Base-by-base conservation (phyloP, 306 rosid genomes). In the Sphenostylis stenocarpa region DNA sequence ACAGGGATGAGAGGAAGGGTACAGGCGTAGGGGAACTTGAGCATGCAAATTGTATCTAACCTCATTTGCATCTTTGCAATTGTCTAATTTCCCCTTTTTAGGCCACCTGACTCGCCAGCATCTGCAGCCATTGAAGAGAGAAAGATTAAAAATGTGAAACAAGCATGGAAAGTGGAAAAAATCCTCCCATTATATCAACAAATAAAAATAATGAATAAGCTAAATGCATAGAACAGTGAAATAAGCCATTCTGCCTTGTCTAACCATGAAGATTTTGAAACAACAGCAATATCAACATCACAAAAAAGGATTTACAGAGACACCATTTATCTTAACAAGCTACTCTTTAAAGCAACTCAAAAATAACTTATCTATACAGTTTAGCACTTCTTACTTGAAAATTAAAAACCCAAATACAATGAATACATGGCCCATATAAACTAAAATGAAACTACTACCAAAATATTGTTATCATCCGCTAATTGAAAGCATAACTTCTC, bases 71-170 rank as follows among this genome's bases (percentile, higher is more conserved):
- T 95, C 99, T 88, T 95, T 95, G 85, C 85, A 92, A 77, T 85
- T 34, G 17, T 80, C 86, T 17, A 1, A 49, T 24, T 72, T 85
- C 65, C 79, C 82, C 87, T 85, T 92, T 89, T 75, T 87, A 41
- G 97, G 98, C 98, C 98, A 95, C 72, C 61, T 90, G 52, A 95
- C 92, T 76, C 97, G 88, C 98, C 99, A 95, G 83, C 99, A 95
- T 86, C 99, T 92, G 86, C 85, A 75, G 67, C 41, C 67, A 58
- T 41, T 52, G 53, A 67, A 31, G 34, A 56, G 57, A 75, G 48
- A 38, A 56, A 67, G 26, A 60, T 61, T 66, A 81, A 15, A 51
- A 53, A 70, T 70, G 47, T 75, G 19, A 64, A 53, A 36, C 19
- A 47, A 48, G 6, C 8, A 28, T 24, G 57, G 36, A 33, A 21